Evolutionary conservation across 2,329 filamentous ascomycete genomes (phyloP).

Genomic region (Ophiocordyceps camponoti-floridani): DNA sequence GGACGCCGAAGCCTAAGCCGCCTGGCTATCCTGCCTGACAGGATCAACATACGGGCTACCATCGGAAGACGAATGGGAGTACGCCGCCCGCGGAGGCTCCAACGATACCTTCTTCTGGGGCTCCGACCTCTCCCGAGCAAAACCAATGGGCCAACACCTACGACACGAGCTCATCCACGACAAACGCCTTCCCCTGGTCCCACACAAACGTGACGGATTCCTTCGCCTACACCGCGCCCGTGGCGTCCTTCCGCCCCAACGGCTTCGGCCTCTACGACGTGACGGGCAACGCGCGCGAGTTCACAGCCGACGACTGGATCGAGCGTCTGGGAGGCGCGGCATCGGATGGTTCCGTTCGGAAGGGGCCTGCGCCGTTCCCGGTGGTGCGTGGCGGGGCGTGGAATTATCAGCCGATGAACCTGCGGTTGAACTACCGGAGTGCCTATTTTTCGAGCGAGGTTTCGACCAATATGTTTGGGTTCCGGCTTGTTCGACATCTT

Average conservation of each 20-base stretch:
- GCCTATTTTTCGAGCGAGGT: constrained; percentile 3
- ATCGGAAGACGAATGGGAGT: constrained; percentile 6
- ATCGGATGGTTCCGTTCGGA: constrained; percentile 2
- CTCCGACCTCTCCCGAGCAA: constrained; percentile 1
- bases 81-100: constrained; percentile 4
- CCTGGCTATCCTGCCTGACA: constrained; percentile 4
- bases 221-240: constrained; percentile 3
- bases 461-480: constrained; percentile 4
- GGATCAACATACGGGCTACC: constrained; percentile 3
- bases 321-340: neutral
- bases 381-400: constrained; percentile 4
- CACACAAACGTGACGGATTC: constrained; percentile 1
- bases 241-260: constrained; percentile 4
- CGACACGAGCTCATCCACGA: constrained; percentile 1
- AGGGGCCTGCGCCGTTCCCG: constrained; percentile 2
- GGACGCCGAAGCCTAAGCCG: constrained; percentile 4
- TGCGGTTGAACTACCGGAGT: constrained; percentile 4
- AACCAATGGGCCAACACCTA: constrained; percentile 4
- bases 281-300: constrained; percentile 4
- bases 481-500: constrained; percentile 2
- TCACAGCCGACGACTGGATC: constrained; percentile 3
- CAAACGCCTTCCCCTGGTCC: constrained; percentile 3
- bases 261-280: constrained; percentile 4
- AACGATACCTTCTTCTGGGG: constrained; percentile 5
- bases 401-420: constrained; percentile 3